Conservation (phyloP, 176 grass and related monocot species). For the Phoenix dactylifera region DNA sequence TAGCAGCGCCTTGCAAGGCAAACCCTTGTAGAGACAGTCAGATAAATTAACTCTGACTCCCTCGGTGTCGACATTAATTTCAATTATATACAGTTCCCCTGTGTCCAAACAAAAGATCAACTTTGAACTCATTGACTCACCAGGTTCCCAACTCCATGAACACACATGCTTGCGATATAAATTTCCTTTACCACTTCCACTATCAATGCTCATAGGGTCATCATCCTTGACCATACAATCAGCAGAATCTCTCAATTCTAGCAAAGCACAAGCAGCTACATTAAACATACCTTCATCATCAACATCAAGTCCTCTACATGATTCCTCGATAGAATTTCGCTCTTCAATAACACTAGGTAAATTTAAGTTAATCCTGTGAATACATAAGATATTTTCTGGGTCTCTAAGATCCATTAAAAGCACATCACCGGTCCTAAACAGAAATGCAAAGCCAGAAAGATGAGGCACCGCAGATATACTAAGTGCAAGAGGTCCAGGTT, state of each 20-base stretch:
- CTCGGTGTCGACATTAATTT: conserved; percentile 57
- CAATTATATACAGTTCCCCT: conserved; percentile 74
- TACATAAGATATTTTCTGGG: conserved; percentile 51
- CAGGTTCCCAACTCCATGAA: conserved; percentile 95
- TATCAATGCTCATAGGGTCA: conserved; percentile 87
- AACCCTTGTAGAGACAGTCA: conserved; percentile 53
- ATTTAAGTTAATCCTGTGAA: conserved; percentile 53
- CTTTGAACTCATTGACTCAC: conserved; percentile 36
- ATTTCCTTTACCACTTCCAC: conserved; percentile 39
- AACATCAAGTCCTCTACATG: conserved; percentile 55
- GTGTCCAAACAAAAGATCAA: conserved; percentile 78
- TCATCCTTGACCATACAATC: conserved; percentile 63
- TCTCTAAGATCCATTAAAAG: conserved; percentile 86
- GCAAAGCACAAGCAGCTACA: conserved; percentile 85
- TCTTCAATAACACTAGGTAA: conserved; percentile 49
- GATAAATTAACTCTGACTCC: conserved; percentile 48
- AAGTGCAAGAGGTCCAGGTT: conserved; percentile 64
- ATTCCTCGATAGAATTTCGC: conserved; percentile 50
- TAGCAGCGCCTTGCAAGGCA: conserved; percentile 59
- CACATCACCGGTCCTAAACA: conserved; percentile 78
- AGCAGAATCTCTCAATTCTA: conserved; percentile 82
- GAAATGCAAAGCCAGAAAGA: conserved; percentile 77
- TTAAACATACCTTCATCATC: conserved; percentile 63
- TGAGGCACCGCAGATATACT: conserved; percentile 71
- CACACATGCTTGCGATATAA: conserved; percentile 57